Base-by-base conservation (phyloP, 1,284 basidiomycete genomes). In the Ceratobasidium theobromae region DNA sequence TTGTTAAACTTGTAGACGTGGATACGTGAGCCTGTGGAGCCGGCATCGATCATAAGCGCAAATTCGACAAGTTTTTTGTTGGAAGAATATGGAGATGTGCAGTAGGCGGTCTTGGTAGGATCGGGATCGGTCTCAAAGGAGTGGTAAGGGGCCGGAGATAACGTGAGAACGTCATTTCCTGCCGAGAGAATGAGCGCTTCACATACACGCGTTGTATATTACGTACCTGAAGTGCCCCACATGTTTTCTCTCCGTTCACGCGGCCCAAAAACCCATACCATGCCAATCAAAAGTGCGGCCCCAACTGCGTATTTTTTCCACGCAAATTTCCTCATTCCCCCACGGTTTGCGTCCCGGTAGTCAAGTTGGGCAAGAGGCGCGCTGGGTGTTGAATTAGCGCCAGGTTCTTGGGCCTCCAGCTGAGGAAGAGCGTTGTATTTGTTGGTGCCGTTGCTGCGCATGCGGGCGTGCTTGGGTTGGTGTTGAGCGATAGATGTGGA, bases 1-100 rank as follows among this genome's bases (percentile, higher is more conserved):
- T 95, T 90, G 81, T 95, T 85, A 84, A 98, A 97, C 75, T 96
- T 97, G 87, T 98, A 98, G 27, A 98, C 86, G 81, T 99, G 96
- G 73, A 99, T 95, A 16, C 96, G 87, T 1, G 95, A 97, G 21
- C 96, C 96, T 0, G 95, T 98, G 40, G 95, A 98, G 16, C 96
- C 97, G 0, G 97, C 96, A 75, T 99, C 96, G 76, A 99, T 93
- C 86, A 98, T 98, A 72, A 99, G 84, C 0, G 93, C 95, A 76
- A 92, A 99, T 76, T 98, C 94, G 8, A 95, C 89, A 64, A 95
- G 79, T 8, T 76, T 75, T 68, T 75, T 75, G 66, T 76, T 70
- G 0, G 83, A 71, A 12, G 78, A 77, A 74, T 84, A 76, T 0
- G 91, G 83, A 0, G 75, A 69, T 0, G 81, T 80, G 78, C 93